Percentiles rank a stretch among this genome's conserved stretches.
phyloP scores from a whole-genome alignment of 1,284 basidiomycete genomes.

The Ceratobasidium sp. region DNA sequence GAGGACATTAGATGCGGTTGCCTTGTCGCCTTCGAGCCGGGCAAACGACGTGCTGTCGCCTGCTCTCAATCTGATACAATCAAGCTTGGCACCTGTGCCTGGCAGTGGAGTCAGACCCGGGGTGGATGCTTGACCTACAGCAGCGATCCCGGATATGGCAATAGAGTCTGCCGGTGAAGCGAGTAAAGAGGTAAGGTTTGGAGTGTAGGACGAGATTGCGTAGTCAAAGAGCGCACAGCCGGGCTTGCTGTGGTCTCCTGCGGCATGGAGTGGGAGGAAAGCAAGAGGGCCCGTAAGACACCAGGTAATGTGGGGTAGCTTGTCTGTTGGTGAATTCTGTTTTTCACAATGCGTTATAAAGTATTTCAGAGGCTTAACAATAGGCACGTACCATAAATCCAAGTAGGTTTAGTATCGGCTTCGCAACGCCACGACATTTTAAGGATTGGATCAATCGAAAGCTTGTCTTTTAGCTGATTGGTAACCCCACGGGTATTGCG shows the following conservation, averaged over 20 bases:
- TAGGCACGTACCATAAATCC: neutral
- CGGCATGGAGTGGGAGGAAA: slow-evolving; percentile 7
- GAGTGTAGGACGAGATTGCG: neutral
- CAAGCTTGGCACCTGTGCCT: neutral
- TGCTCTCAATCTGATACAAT: neutral
- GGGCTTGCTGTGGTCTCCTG: neutral
- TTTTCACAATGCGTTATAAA: neutral
- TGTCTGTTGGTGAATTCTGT: neutral
- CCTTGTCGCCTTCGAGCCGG: neutral
- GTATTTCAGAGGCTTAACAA: neutral
- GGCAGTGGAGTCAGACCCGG: neutral
- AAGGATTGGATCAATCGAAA: neutral
- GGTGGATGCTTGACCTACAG: neutral
- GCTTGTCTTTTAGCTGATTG: neutral
- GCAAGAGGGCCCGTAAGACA: neutral
- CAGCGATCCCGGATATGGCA: neutral
- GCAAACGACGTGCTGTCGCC: neutral
- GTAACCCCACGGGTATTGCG: neutral
- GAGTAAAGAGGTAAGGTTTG: neutral
- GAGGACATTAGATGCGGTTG: neutral
- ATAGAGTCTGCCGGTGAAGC: neutral
- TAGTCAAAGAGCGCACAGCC: neutral
- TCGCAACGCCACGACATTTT: neutral
- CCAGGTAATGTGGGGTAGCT: slow-evolving; percentile 11
- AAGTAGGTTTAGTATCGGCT: neutral